Conservation (phyloP, 805 yeast genomes). For the Diddensiella transvaalensis region DNA sequence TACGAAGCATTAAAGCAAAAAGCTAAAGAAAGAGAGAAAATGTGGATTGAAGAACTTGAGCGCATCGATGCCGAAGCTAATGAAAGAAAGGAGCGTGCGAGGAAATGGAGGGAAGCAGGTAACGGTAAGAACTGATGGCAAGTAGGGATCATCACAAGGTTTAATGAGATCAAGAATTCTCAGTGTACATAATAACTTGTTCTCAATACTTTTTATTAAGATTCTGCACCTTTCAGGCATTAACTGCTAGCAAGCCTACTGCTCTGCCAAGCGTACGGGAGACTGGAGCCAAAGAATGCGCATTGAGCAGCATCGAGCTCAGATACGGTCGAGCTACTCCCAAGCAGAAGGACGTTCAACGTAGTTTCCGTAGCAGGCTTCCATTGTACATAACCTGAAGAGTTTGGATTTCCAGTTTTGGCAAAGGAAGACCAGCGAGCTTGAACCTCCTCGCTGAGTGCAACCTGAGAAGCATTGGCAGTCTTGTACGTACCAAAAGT, state of each 20-base stretch:
- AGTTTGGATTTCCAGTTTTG: conserved; percentile 25
- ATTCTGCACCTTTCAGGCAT: too few relatives aligned
- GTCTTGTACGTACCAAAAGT: conserved; percentile 28
- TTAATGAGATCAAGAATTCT: too few relatives aligned
- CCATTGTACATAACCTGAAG: conserved; percentile 20
- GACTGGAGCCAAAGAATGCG: conserved; percentile 6
- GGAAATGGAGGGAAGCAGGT: conserved; percentile 10
- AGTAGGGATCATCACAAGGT: not conserved
- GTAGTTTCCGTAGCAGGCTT: conserved; percentile 6
- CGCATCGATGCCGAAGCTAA: conserved; percentile 75
- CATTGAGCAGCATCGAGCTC: conserved; percentile 6
- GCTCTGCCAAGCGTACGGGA: conserved; percentile 15
- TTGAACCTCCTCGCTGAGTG: conserved; percentile 25
- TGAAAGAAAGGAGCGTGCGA: conserved; percentile 63
- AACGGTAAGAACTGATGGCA: conserved; percentile 1
- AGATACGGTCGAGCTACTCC: not conserved
- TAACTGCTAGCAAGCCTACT: not conserved
- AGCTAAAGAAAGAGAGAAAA: conserved; percentile 77
- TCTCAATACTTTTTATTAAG: too few relatives aligned
- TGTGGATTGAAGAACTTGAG: conserved; percentile 84
- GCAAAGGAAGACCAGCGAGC: conserved; percentile 30
- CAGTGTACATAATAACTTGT: too few relatives aligned
- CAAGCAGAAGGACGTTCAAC: conserved; percentile 6
- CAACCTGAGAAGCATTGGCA: conserved; percentile 19
- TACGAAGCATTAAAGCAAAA: conserved; percentile 69